Conservation (phyloP, 768 basidiomycete genomes). For the Porphyrellus cyaneotinctus region DNA sequence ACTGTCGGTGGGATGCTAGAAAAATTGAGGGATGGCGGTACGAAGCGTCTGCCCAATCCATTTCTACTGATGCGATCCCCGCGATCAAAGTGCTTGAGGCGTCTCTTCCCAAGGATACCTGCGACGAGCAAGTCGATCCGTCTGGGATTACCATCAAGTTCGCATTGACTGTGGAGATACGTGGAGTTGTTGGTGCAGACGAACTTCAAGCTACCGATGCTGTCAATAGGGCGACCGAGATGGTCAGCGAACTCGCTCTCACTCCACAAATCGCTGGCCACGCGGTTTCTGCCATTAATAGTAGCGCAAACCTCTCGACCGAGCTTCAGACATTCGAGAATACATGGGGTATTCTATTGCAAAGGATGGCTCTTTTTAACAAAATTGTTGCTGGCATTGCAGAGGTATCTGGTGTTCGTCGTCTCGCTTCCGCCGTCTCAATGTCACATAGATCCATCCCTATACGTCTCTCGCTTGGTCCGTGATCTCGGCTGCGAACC, state of each 20-base stretch:
- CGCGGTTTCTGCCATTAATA: neutral
- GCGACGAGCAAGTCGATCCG: neutral
- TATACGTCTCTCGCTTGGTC: slow-evolving; percentile 20
- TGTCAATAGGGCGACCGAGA: slow-evolving; percentile 3
- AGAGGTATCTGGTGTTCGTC: slow-evolving; percentile 3
- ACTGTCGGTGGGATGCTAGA: slow-evolving; percentile 10
- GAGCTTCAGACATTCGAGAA: slow-evolving; percentile 15
- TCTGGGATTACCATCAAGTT: slow-evolving; percentile 14
- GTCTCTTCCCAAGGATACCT: neutral
- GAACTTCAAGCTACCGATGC: slow-evolving; percentile 16
- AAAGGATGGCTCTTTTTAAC: slow-evolving; percentile 14
- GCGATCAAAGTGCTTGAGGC: slow-evolving; percentile 13
- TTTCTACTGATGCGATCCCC: neutral
- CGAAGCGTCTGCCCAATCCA: neutral
- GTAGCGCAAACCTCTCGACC: neutral
- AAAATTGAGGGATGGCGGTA: slow-evolving; percentile 15
- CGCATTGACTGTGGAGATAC: neutral
- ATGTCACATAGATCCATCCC: slow-evolving; percentile 13
- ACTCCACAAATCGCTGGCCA: neutral
- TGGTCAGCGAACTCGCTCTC: neutral
- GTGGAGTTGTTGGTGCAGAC: neutral
- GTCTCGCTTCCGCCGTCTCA: neutral
- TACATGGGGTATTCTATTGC: slow-evolving; percentile 14
- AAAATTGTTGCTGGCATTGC: slow-evolving; percentile 8
- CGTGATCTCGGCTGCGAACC: slow-evolving; percentile 20